Evolutionary conservation across 495 filamentous ascomycete genomes (phyloP).

Genomic region (Tricharina praecox): DNA sequence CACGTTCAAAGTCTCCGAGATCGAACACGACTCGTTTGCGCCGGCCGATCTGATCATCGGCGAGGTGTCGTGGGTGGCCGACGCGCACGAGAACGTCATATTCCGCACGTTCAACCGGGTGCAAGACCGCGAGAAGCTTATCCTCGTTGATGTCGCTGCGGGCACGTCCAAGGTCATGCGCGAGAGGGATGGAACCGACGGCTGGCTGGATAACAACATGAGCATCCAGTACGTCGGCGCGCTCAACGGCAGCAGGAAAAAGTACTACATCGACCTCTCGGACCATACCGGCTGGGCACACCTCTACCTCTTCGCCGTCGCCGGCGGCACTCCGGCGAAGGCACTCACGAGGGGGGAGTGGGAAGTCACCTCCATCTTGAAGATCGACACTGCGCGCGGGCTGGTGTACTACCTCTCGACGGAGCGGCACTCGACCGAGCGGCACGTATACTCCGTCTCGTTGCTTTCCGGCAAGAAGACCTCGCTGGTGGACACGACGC

Average conservation of each 20-base stretch:
- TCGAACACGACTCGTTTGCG: slow-evolving; percentile 32
- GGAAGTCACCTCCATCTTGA: slow-evolving; percentile 37
- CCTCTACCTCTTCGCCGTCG: slow-evolving; percentile 38
- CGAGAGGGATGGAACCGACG: slow-evolving; percentile 37
- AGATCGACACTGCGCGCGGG: slow-evolving; percentile 34
- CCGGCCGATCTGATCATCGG: slow-evolving; percentile 38
- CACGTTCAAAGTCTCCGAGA: slow-evolving; percentile 14
- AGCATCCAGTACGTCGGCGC: slow-evolving; percentile 30
- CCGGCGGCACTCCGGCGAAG: slow-evolving; percentile 30
- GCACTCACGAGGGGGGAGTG: slow-evolving; percentile 38
- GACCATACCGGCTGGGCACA: slow-evolving; percentile 40
- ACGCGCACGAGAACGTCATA: slow-evolving; percentile 34
- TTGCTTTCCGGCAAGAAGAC: slow-evolving; percentile 30
- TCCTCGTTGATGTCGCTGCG: slow-evolving; percentile 32
- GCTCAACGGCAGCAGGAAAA: not conserved
- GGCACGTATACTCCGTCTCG: slow-evolving; percentile 38
- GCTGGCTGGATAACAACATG: slow-evolving; percentile 40
- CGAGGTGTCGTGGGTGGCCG: slow-evolving; percentile 41
- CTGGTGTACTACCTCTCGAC: slow-evolving; percentile 41
- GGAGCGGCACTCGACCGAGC: slow-evolving; percentile 37
- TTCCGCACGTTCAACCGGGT: slow-evolving; percentile 42
- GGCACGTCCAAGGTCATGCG: slow-evolving; percentile 30
- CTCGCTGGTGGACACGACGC: slow-evolving; percentile 35
- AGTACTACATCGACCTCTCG: slow-evolving; percentile 38
- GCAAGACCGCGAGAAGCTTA: slow-evolving; percentile 38